A percentile compares a stretch with the other conserved stretches of the same genome.
These are phyloP conservation scores for Biancaea sappan DNA, from an alignment of 306 rosid species.

Conservation along the genomic window DNA sequence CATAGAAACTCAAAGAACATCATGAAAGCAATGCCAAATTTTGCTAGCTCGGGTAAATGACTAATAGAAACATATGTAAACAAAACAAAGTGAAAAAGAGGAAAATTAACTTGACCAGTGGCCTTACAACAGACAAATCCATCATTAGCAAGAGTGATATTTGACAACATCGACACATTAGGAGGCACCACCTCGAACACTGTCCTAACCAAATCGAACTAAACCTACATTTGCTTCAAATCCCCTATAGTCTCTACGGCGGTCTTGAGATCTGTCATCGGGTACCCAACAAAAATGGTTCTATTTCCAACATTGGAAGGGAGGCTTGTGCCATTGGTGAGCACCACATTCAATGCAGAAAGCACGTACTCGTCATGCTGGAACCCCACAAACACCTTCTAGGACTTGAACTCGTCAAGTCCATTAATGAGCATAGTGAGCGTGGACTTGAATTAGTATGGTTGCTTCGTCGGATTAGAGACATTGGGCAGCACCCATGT, in stretches of 20 bases:
- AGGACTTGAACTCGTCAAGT: conserved; percentile 59
- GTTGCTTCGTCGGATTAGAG: conserved; percentile 40
- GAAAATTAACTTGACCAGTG: conserved; percentile 46
- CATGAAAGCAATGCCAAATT: neutral
- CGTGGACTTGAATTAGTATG: conserved; percentile 68
- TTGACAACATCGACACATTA: conserved; percentile 58
- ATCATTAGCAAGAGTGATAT: conserved; percentile 63
- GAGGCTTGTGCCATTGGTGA: conserved; percentile 51
- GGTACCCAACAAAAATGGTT: conserved; percentile 64
- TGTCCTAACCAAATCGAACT: conserved; percentile 67
- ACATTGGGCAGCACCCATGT: conserved; percentile 43
- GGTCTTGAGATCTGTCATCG: conserved; percentile 73
- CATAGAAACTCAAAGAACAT: neutral
- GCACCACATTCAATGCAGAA: conserved; percentile 63
- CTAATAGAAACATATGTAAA: neutral
- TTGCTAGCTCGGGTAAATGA: neutral
- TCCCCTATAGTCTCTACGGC: conserved; percentile 86
- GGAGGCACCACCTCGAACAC: conserved; percentile 76
- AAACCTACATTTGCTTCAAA: conserved; percentile 69
- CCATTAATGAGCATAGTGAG: conserved; percentile 75
- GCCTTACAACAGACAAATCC: conserved; percentile 62
- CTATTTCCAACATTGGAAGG: conserved; percentile 72
- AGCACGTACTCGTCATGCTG: conserved; percentile 62
- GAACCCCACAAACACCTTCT: conserved; percentile 81
- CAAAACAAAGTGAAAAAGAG: neutral